These are phyloP conservation scores for Chaetoscypha palmicola DNA, from an alignment of 2,329 filamentous ascomycete genomes.

Conservation along the genomic window DNA sequence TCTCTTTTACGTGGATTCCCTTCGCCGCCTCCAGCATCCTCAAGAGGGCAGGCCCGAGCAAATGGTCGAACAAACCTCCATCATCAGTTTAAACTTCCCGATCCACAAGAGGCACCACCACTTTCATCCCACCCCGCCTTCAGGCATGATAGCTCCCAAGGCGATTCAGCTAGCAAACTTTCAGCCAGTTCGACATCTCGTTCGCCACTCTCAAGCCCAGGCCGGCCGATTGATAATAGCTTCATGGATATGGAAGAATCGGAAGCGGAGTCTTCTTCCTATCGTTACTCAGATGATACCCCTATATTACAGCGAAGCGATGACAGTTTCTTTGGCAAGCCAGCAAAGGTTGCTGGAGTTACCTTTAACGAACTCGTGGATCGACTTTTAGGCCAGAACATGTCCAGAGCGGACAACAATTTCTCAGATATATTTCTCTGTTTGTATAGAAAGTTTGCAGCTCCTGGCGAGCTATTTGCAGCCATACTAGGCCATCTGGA, in stretches of 20 bases:
- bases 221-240: conserved; percentile 20
- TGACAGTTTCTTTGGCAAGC: conserved; percentile 50
- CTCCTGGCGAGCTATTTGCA: conserved; percentile 69
- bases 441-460: conserved; percentile 86
- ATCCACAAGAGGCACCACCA: conserved; percentile 27
- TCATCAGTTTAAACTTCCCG: conserved; percentile 25
- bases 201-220: conserved; percentile 18
- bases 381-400: conserved; percentile 72
- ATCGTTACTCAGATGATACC: conserved; percentile 58
- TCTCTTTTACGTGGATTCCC: conserved; percentile 50
- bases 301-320: conserved; percentile 61
- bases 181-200: conserved; percentile 12
- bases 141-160: conserved; percentile 21
- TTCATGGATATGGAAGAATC: conserved; percentile 51
- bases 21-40: conserved; percentile 36
- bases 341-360: conserved; percentile 45
- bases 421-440: conserved; percentile 87
- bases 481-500: conserved; percentile 75
- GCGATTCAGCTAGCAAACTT: conserved; percentile 14
- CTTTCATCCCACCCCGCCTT: conserved; percentile 29
- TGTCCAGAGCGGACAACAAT: conserved; percentile 82
- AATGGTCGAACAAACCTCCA: conserved; percentile 29
- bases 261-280: conserved; percentile 58
- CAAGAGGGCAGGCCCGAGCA: conserved; percentile 24
- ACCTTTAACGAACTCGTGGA: conserved; percentile 72